Evolutionary conservation across 2,329 filamentous ascomycete genomes (phyloP).

Genomic region (Bretziella fagacearum): DNA sequence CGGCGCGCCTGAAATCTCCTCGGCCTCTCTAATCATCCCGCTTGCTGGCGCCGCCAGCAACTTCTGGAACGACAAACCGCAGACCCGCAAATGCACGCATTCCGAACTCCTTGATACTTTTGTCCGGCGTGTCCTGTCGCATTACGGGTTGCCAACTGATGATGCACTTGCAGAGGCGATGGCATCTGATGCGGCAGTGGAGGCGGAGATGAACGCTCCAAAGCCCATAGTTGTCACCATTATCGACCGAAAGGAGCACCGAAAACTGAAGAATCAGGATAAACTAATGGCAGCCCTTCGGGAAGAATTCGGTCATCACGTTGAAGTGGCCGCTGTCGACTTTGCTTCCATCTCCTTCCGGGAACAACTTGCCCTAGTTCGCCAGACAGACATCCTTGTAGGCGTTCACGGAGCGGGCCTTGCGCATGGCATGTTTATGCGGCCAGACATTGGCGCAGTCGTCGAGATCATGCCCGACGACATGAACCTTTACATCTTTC

Average conservation of each 20-base stretch:
- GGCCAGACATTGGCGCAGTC: conserved; percentile 19
- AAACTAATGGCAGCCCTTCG: conserved; percentile 19
- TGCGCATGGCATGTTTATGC: conserved; percentile 27
- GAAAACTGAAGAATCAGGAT: conserved; percentile 20
- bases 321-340: conserved; percentile 22
- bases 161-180: not conserved
- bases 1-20: conserved; percentile 4
- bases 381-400: conserved; percentile 26
- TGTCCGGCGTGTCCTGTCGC: conserved; percentile 20
- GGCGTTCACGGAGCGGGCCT: conserved; percentile 29
- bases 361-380: conserved; percentile 23
- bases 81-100: conserved; percentile 20
- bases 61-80: conserved; percentile 20
- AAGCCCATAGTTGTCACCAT: conserved; percentile 21
- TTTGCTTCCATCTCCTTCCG: conserved; percentile 24
- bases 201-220: conserved; percentile 11
- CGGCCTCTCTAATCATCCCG: conserved; percentile 24
- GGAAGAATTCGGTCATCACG: conserved; percentile 5
- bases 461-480: conserved; percentile 27
- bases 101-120: conserved; percentile 22
- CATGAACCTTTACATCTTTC: conserved; percentile 20
- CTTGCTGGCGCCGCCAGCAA: conserved; percentile 26
- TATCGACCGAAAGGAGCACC: conserved; percentile 21
- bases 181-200: not conserved
- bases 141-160: conserved; percentile 17